These are phyloP conservation scores for Cytospora schulzeri DNA, from an alignment of 2,329 filamentous ascomycete species.

Conservation along the genomic window DNA sequence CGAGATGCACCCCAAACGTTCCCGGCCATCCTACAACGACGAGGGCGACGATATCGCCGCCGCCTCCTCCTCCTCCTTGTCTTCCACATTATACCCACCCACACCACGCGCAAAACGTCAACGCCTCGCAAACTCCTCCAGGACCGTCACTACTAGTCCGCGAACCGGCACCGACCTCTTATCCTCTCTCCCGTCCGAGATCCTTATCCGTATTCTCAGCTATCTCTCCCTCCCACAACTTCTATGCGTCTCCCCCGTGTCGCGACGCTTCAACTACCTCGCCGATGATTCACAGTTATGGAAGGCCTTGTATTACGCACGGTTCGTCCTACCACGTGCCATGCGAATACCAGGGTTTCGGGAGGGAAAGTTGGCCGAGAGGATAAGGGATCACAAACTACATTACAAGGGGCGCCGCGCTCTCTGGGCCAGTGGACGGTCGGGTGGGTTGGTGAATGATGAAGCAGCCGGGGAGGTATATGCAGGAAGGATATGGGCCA, in stretches of 20 bases:
- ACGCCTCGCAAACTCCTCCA: not conserved
- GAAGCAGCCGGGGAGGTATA: not conserved
- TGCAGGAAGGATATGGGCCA: slow-evolving; percentile 33
- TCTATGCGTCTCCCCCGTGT: slow-evolving; percentile 65
- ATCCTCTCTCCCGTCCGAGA: slow-evolving; percentile 79
- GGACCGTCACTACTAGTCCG: not conserved
- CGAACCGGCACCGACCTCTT: slow-evolving; percentile 56
- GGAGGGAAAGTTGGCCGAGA: slow-evolving; percentile 36
- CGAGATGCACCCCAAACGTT: slow-evolving; percentile 22
- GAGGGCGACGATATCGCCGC: not conserved
- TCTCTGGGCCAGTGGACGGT: slow-evolving; percentile 50
- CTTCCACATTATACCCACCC: not conserved
- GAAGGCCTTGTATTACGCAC: slow-evolving; percentile 84
- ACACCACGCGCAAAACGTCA: slow-evolving; percentile 13
- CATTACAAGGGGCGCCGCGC: slow-evolving; percentile 48
- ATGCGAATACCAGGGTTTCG: slow-evolving; percentile 71
- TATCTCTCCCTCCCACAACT: slow-evolving; percentile 72
- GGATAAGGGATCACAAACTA: slow-evolving; percentile 39
- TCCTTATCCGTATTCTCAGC: slow-evolving; percentile 81
- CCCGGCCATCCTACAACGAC: slow-evolving; percentile 2
- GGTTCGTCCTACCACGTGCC: slow-evolving; percentile 82
- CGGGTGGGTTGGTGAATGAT: slow-evolving; percentile 42
- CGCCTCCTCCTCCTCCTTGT: not conserved
- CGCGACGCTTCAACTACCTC: slow-evolving; percentile 71
- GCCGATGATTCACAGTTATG: slow-evolving; percentile 84